Evolutionary conservation across 1,139 yeast species (phyloP).

Genomic region (Saccharomycopsis crataegensis): DNA sequence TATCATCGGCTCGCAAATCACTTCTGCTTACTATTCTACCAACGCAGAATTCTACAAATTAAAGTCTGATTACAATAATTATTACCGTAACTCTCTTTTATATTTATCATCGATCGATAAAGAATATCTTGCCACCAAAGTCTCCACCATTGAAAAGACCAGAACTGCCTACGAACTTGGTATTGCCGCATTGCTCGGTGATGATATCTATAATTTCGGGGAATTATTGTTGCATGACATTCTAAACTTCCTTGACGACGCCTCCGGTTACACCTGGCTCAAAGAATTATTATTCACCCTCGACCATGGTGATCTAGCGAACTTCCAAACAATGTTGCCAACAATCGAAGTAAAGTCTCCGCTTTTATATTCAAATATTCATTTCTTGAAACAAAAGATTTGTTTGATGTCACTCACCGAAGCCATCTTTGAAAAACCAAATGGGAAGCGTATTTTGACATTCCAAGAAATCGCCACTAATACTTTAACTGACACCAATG

Average conservation of each 20-base stretch:
- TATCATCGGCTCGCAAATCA: constrained; percentile 60
- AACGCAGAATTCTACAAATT: constrained; percentile 71
- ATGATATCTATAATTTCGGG: constrained; percentile 89
- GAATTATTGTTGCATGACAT: constrained; percentile 89
- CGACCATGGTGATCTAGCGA: constrained; percentile 68
- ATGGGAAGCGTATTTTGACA: constrained; percentile 64
- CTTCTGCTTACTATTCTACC: constrained; percentile 78
- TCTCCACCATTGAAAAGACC: constrained; percentile 41
- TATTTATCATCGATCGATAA: constrained; percentile 58
- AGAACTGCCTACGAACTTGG: constrained; percentile 74
- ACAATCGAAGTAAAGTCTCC: constrained; percentile 43
- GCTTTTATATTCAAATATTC: constrained; percentile 49
- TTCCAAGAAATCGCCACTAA: constrained; percentile 75
- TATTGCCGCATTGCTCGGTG: constrained; percentile 85
- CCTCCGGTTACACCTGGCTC: constrained; percentile 54
- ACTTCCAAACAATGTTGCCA: constrained; percentile 42
- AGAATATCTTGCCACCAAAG: constrained; percentile 19
- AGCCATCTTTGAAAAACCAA: constrained; percentile 71
- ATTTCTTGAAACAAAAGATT: constrained; percentile 80
- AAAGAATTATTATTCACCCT: constrained; percentile 60
- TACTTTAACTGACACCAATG: constrained; percentile 50
- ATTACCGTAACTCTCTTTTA: constrained; percentile 60
- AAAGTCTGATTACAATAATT: constrained; percentile 61
- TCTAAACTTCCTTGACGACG: constrained; percentile 45
- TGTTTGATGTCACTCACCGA: constrained; percentile 89